phyloP scores from a whole-genome alignment of 495 filamentous ascomycete genomes.

The Glutinoglossum americanum region DNA sequence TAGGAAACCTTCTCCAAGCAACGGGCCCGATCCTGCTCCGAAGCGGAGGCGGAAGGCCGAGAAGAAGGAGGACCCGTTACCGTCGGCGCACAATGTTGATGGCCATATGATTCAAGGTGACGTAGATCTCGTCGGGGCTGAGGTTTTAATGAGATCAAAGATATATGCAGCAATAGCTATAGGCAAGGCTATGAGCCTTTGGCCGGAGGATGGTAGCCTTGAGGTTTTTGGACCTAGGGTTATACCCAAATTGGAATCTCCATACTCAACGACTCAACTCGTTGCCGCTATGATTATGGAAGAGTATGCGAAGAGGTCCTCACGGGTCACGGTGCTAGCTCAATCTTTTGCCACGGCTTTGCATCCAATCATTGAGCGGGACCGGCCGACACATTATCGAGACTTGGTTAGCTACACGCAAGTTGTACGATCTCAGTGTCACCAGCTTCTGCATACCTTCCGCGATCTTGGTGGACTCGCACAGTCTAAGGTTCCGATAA shows the following conservation, averaged over 20 bases:
- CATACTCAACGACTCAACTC: conserved; percentile 69
- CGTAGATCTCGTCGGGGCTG: conserved; percentile 76
- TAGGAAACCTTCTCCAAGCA: conserved; percentile 40
- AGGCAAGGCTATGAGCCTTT: conserved; percentile 45
- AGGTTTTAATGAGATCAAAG: conserved; percentile 71
- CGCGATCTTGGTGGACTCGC: conserved; percentile 64
- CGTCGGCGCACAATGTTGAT: conserved; percentile 70
- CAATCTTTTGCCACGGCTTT: conserved; percentile 26
- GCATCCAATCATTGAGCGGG: conserved; percentile 51
- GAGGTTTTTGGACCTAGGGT: conserved; percentile 34
- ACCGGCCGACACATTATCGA: conserved; percentile 60
- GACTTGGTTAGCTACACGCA: conserved; percentile 78
- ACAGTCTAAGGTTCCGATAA: conserved; percentile 43
- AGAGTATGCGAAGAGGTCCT: conserved; percentile 46
- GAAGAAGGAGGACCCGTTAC: conserved; percentile 49
- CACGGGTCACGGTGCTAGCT: conserved; percentile 23
- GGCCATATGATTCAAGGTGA: conserved; percentile 96
- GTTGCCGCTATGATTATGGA: conserved; percentile 67
- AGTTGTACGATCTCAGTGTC: conserved; percentile 73
- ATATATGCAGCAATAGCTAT: conserved; percentile 68
- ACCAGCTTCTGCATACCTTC: conserved; percentile 73
- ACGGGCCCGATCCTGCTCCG: conserved; percentile 24
- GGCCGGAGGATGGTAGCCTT: conserved; percentile 25
- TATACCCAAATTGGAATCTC: conserved; percentile 38
- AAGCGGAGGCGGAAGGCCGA: conserved; percentile 69